These are phyloP conservation scores for Ciborinia camelliae DNA, from an alignment of 2,329 filamentous ascomycete genomes.

Conservation along the genomic window DNA sequence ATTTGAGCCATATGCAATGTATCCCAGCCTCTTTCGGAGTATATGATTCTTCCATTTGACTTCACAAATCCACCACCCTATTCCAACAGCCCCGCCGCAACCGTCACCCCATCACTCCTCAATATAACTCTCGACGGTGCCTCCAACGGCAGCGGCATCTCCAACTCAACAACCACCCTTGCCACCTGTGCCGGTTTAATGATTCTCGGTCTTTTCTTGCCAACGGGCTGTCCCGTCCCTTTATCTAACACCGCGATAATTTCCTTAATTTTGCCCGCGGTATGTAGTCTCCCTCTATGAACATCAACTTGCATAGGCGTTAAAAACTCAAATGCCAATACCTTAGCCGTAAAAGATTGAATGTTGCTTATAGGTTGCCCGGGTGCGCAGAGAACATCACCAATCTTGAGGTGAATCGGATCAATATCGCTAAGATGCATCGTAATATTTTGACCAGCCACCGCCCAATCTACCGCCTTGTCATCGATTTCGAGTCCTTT, in stretches of 20 bases:
- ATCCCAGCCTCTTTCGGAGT: background rate
- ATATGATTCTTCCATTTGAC: background rate
- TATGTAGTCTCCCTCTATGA: conserved; percentile 79
- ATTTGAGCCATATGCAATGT: background rate
- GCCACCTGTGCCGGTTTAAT: conserved; percentile 77
- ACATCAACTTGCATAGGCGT: conserved; percentile 88
- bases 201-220: conserved; percentile 82
- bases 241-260: conserved; percentile 77
- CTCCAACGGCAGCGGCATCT: conserved; percentile 74
- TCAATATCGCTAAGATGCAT: conserved; percentile 86
- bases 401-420: conserved; percentile 72
- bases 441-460: conserved; percentile 84
- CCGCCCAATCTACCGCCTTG: conserved; percentile 77
- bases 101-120: conserved; percentile 73
- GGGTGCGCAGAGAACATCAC: conserved; percentile 80
- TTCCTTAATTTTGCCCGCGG: conserved; percentile 68
- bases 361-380: conserved; percentile 65
- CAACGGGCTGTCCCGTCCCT: conserved; percentile 60
- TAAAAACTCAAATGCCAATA: conserved; percentile 84
- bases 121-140: conserved; percentile 76
- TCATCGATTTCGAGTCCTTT: conserved; percentile 78
- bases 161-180: conserved; percentile 71
- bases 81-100: conserved; percentile 84
- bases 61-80: conserved; percentile 4
- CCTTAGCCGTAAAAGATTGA: conserved; percentile 74